Evolutionary conservation across 2,329 filamentous ascomycete genomes (phyloP), one percentile per base, ranked within the genome.

Genomic region (Colletotrichum zoysiae): DNA sequence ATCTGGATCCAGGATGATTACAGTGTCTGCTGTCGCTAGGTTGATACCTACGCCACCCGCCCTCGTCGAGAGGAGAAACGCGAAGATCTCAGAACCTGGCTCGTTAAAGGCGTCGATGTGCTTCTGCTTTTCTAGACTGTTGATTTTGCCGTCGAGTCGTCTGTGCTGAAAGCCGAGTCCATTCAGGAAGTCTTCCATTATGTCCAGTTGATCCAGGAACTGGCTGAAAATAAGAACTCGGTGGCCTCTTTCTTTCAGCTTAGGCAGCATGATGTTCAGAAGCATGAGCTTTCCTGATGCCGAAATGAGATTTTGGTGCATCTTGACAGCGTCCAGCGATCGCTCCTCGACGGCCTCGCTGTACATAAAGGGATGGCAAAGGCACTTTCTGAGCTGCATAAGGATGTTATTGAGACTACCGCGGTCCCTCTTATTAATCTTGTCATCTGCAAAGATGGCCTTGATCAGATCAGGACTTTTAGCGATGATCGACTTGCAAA

Each of bases 21-120:
- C 97, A 0, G 96, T 99, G 78, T 99, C 96, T 3, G 96, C 96
- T 9, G 95, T 97, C 0, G 96, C 96, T 67, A 99, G 87, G 78
- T 99, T 99, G 84, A 99, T 99, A 20, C 96, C 97, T 0, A 99
- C 95, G 77, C 97, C 96, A 65, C 96, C 96, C 23, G 97, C 95
- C 74, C 96, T 91, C 4, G 97, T 99, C 0, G 95, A 98, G 0
- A 99, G 86, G 23, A 99, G 83, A 81, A 99, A 98, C 0, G 93
- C 95, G 79, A 98, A 99, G 0, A 97, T 84, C 0, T 89, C 84
- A 0, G 95, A 98, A 65, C 92, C 87, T 0, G 94, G 92, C 0
- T 92, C 93, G 78, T 99, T 99, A 85, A 93, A 99, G 9, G 92
- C 91, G 80, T 99, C 96, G 64, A 99, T 99, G 11, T 93, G 90